phyloP scores from a whole-genome alignment of 495 filamentous ascomycete genomes.

The Lepraria neglecta region DNA sequence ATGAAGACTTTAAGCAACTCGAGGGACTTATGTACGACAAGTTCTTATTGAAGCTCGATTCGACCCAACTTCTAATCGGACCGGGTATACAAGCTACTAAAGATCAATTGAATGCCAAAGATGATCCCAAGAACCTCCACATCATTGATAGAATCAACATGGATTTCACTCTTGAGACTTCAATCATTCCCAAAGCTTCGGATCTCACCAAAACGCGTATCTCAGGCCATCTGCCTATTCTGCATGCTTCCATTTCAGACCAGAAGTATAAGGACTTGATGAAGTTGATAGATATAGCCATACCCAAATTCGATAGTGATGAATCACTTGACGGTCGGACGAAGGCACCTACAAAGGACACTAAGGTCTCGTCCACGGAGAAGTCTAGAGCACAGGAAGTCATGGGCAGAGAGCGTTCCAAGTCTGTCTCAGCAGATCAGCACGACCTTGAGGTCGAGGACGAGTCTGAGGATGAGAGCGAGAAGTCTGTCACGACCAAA shows the following conservation, averaged over 20 bases:
- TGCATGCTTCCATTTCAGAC: slow-evolving; percentile 87
- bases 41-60: slow-evolving; percentile 83
- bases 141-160: slow-evolving; percentile 96
- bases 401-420: slow-evolving; percentile 44
- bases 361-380: slow-evolving; percentile 27
- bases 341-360: slow-evolving; percentile 23
- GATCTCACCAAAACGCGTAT: slow-evolving; percentile 89
- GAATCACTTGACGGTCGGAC: slow-evolving; percentile 29
- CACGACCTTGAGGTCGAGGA: slow-evolving; percentile 77
- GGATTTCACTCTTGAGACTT: slow-evolving; percentile 85
- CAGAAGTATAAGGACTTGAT: slow-evolving; percentile 94
- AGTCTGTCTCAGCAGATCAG: slow-evolving; percentile 59
- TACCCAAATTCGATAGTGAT: slow-evolving; percentile 70
- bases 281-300: slow-evolving; percentile 91
- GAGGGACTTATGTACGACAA: slow-evolving; percentile 94
- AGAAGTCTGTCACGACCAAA: slow-evolving; percentile 54
- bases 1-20: slow-evolving; percentile 78
- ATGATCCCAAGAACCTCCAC: slow-evolving; percentile 69
- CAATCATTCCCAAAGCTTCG: slow-evolving; percentile 87
- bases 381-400: slow-evolving; percentile 35
- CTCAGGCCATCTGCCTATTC: slow-evolving; percentile 82
- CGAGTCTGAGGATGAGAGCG: slow-evolving; percentile 53
- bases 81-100: slow-evolving; percentile 89
- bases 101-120: slow-evolving; percentile 65
- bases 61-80: slow-evolving; percentile 90